phyloP scores from a whole-genome alignment of 2,329 filamentous ascomycete species.

The Fusarium nanum region DNA sequence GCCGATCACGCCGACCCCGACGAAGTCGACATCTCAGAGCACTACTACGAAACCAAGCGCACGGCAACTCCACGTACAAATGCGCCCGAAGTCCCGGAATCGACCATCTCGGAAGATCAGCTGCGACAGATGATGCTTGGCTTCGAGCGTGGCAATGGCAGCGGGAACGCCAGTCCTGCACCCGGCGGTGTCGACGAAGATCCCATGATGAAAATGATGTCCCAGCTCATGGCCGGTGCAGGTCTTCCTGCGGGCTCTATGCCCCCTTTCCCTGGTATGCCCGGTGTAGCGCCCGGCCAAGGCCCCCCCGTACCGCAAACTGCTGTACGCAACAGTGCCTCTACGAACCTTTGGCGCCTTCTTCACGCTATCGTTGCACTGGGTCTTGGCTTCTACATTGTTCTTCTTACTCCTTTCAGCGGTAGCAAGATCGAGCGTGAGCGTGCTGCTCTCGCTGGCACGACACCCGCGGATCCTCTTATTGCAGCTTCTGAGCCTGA shows the following conservation, averaged over 20 bases:
- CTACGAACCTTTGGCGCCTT: constrained; percentile 73
- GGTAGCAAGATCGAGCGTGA: constrained; percentile 73
- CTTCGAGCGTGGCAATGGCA: constrained; percentile 54
- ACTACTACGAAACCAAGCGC: constrained; percentile 70
- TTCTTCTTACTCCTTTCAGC: constrained; percentile 74
- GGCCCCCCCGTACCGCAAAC: constrained; percentile 51
- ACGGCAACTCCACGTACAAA: constrained; percentile 47
- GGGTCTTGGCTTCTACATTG: constrained; percentile 76
- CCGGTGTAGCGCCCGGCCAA: constrained; percentile 48
- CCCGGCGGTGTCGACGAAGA: constrained; percentile 46
- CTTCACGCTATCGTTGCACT: constrained; percentile 79
- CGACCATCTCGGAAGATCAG: constrained; percentile 65
- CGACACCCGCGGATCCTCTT: constrained; percentile 40
- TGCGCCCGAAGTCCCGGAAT: constrained; percentile 46
- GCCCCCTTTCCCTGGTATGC: constrained; percentile 53
- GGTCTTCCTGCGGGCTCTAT: constrained; percentile 47
- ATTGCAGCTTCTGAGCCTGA: constrained; percentile 41
- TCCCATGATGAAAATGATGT: constrained; percentile 73
- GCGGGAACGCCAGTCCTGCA: constrained; percentile 43
- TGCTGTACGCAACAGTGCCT: constrained; percentile 47
- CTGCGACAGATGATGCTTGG: constrained; percentile 74
- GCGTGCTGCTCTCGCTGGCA: constrained; percentile 48
- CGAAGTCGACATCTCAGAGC: constrained; percentile 82
- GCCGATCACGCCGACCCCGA: constrained; percentile 71
- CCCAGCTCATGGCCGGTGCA: constrained; percentile 72